Evolutionary conservation across 768 basidiomycete genomes (phyloP), one percentile per base, ranked within the genome.

Genomic region (Erythrobasidium yunnanense): DNA sequence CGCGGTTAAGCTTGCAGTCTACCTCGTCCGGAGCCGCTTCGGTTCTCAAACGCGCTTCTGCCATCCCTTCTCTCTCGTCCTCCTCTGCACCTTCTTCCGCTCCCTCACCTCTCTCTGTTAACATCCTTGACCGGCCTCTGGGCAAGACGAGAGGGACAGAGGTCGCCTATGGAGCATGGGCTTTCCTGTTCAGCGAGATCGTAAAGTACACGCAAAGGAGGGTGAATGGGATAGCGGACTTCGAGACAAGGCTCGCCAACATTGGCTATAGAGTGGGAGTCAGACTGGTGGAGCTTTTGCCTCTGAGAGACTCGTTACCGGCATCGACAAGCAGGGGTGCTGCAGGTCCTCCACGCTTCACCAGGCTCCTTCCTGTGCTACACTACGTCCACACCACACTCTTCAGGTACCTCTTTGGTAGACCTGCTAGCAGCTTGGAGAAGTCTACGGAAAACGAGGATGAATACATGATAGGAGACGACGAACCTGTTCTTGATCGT

Each of bases 391-490:
- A 96, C 72, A 91, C 90, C 0, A 89, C 93, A 71, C 85, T 97
- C 25, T 99, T 93, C 87, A 84, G 85, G 65, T 87, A 90, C 30
- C 86, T 92, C 18, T 99, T 93, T 73, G 90, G 90, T 7, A 88
- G 86, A 75, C 81, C 90, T 7, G 95, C 95, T 22, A 93, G 96
- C 74, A 90, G 87, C 1, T 84, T 99, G 63, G 92, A 99, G 77
- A 87, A 90, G 78, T 91, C 89, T 70, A 89, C 96, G 0, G 91
- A 95, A 76, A 90, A 93, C 66, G 85, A 88, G 20, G 93, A 97
- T 74, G 95, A 99, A 80, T 99, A 96, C 77, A 97, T 97, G 95
- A 87, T 99, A 70, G 87, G 93, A 67, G 87, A 96, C 80, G 96
- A 99, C 75, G 88, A 92, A 74, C 92, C 95, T 11, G 83, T 86